Evolutionary conservation across 805 yeast species (phyloP), one percentile per base, ranked within the genome.

Genomic region (Cephaloascus albidus): DNA sequence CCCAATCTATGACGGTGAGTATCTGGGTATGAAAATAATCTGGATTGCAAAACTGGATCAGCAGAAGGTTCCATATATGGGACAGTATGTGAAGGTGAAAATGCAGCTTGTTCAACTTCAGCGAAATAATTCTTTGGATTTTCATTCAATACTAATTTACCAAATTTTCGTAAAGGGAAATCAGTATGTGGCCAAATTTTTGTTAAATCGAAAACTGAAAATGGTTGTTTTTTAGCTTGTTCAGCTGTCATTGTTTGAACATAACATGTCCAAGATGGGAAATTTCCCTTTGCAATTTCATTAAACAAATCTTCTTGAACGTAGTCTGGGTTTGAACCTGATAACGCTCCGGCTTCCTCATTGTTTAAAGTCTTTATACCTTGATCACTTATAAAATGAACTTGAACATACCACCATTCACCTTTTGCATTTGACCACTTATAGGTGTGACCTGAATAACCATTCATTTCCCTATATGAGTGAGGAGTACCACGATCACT

Each of bases 131-230:
- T 77, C 40, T 62, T 59, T 33, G 78, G 78, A 58, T 76, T 76
- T 53, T 67, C 64, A 59, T 78, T 69, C 46, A 77, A 61, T 10
- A 68, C 67, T 43, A 78, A 57, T 52, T 67, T 66, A 46, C 82
- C 84, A 54, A 75, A 69, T 46, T 64, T 63, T 49, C 78, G 63
- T 47, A 74, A 58, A 38, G 81, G 81, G 64, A 63, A 74, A 37
- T 74, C 66, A 45, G 52, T 54, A 52, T 75, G 77, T 26, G 81
- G 87, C 96, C 96, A 87, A 40, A 85, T 83, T 68, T 88, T 88
- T 46, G 96, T 87, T 60, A 87, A 71, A 63, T 87, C 96, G 57
- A 85, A 86, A 35, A 88, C 89, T 4, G 90, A 82, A 64, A 83
- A 86, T 55, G 82, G 81, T 37, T 75, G 74, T 44, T 76, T 62